These are phyloP conservation scores for Brassica carinata DNA, from an alignment of 345 rosid genomes.

Conservation along the genomic window DNA sequence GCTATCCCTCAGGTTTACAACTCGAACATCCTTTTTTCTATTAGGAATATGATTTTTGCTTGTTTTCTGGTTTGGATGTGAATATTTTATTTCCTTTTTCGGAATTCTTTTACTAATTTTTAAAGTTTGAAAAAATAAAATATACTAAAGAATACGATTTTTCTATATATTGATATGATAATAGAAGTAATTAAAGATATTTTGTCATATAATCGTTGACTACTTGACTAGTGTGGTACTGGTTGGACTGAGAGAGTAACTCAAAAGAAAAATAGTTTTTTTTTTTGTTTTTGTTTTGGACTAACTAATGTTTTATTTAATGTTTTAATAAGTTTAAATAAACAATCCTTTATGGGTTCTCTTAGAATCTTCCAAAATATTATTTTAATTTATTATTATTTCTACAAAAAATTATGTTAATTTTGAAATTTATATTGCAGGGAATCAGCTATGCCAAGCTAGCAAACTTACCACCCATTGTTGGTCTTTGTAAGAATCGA, in stretches of 20 bases:
- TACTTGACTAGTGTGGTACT: constrained; percentile 24
- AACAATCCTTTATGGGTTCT: not conserved
- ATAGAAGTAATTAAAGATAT: not conserved
- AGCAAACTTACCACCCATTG: constrained; percentile 89
- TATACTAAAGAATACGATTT: not conserved
- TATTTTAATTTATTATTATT: not conserved
- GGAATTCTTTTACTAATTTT: not conserved
- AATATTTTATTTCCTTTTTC: not conserved
- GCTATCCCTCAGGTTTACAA: constrained; percentile 92
- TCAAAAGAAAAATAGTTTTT: not conserved
- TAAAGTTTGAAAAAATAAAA: not conserved
- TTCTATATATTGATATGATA: not conserved
- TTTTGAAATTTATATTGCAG: constrained; percentile 46
- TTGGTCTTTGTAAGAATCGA: constrained; percentile 82
- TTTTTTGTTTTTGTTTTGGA: constrained; percentile 18
- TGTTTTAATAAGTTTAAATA: constrained; percentile 22
- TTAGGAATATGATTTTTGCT: not conserved
- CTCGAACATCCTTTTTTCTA: not conserved
- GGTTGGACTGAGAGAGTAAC: constrained; percentile 23
- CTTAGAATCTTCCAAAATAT: not conserved
- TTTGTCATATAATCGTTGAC: constrained; percentile 20
- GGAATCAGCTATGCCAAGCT: constrained; percentile 99
- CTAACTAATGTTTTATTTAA: constrained; percentile 26
- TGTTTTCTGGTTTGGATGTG: not conserved
- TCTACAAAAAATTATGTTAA: not conserved